Base-by-base conservation (phyloP, 2,329 filamentous ascomycete species). In the Fonsecaea erecta region DNA sequence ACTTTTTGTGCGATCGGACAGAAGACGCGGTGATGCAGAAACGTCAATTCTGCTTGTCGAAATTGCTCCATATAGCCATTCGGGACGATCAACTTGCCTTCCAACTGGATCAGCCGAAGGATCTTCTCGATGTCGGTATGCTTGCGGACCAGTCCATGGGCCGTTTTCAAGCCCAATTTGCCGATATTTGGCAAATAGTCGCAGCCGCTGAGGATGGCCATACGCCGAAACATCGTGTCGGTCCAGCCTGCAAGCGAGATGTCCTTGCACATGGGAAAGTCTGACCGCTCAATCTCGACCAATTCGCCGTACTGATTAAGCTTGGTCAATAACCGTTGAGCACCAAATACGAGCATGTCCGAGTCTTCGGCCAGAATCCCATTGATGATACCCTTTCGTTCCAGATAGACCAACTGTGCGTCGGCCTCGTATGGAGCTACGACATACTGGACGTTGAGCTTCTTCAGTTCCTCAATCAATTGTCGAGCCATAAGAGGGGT, bases 341-440 rank as follows among this genome's bases (percentile, higher is more conserved):
- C 93, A 16, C 95, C 95, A 72, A 99, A 99, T 0, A 99, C 95
- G 35, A 99, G 82, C 63, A 99, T 82, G 79, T 99, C 95, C 0
- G 95, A 99, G 76, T 99, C 95, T 75, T 99, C 95, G 0, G 95
- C 97, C 37, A 99, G 81, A 68, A 99, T 96, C 28, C 92, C 96
- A 71, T 89, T 82, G 71, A 97, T 90, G 57, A 93, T 81, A 0
- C 94, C 94, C 65, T 92, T 86, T 56, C 88, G 88, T 78, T 99
- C 95, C 40, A 99, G 84, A 75, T 98, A 99, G 28, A 93, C 93
- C 72, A 99, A 84, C 77, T 99, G 94, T n/a, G 94, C 90, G 77
- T 99, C 95, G 53, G 95, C 95, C 81, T 99, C 95, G 78, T 97
- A 99, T 0, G 95, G 95, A 0, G 95, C 95, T 18, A 99, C 96